Evolutionary conservation across 2,329 filamentous ascomycete genomes (phyloP).

Genomic region (Calonectria pseudoturangicola): DNA sequence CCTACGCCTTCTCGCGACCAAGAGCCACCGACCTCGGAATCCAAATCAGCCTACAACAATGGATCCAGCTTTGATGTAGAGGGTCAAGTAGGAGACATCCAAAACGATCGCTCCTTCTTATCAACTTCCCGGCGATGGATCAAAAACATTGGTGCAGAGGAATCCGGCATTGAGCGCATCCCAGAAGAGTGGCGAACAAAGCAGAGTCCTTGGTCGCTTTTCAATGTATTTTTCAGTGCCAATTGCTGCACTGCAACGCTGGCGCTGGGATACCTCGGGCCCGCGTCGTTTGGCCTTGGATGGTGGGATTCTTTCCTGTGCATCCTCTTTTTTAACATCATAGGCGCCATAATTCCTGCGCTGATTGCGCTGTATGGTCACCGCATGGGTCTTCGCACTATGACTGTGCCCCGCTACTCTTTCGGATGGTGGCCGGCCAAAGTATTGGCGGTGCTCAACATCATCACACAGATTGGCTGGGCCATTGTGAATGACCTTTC

Average conservation of each 20-base stretch:
- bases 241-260: constrained; percentile 12
- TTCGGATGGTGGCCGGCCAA: constrained; percentile 17
- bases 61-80: neutral
- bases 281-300: neutral
- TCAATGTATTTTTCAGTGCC: constrained; percentile 14
- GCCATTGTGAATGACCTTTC: constrained; percentile 17
- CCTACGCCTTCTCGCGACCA: neutral
- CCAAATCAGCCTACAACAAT: neutral
- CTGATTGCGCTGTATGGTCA: constrained; percentile 1
- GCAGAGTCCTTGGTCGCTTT: constrained; percentile 8
- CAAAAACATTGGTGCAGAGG: constrained; percentile 13
- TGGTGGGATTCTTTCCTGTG: constrained; percentile 22
- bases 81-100: neutral
- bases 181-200: constrained; percentile 12
- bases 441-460: neutral
- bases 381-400: constrained; percentile 13
- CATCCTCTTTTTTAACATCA: constrained; percentile 15
- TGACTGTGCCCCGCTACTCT: constrained; percentile 14
- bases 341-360: neutral
- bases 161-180: constrained; percentile 10
- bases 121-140: neutral
- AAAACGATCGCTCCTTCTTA: neutral
- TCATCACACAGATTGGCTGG: constrained; percentile 20
- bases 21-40: neutral
- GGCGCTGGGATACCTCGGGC: constrained; percentile 9